Base-by-base conservation (phyloP, 2,329 filamentous ascomycete genomes). In the Colletotrichum nymphaeae region DNA sequence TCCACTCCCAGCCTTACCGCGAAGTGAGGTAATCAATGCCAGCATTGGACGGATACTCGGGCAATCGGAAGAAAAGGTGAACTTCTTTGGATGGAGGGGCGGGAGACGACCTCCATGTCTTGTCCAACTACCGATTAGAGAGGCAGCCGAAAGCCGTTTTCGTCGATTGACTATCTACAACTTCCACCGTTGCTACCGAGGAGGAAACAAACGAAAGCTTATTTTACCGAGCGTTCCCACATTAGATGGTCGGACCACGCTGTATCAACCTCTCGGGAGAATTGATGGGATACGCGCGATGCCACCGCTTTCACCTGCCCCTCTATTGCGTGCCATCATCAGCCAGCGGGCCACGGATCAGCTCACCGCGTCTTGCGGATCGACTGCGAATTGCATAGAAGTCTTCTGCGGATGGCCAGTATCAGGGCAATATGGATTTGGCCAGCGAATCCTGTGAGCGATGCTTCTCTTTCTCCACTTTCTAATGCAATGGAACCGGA, bases 401-500 rank as follows among this genome's bases (percentile, higher is more conserved):
- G 88, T 90, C 2, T 80, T 90, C 12, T 91, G 89, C 71, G 88
- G 87, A 3, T 91, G 87, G 85, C 89, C 88, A 1, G 83, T 90
- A 2, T 88, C 85, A 19, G 88, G 88, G 0, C 88, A 90, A 76
- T 91, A 91, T 76, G 89, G 89, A 0, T 82, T 86, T 4, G 89
- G 89, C 0, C 87, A 87, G 1, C 82, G 89, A 75, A 79, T 88
- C 49, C 78, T 90, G 85, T 89, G 78, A 78, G 86, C 81, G 57
- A 37, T 16, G 35, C 32, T 67, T 57, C 22, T 60, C 55, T 49
- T 65, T 26, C 59, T 56, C 57, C 32, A 53, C 28, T 56, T 35
- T 9, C 35, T 60, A 46, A 14, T 55, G 32, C 55, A 26, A 49
- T 69, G n/a, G 60, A 56, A 14, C 67, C 46, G 46, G n/a, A 26